Evolutionary conservation across 2,329 filamentous ascomycete species (phyloP).

Genomic region (Arthrobotrys conoides): DNA sequence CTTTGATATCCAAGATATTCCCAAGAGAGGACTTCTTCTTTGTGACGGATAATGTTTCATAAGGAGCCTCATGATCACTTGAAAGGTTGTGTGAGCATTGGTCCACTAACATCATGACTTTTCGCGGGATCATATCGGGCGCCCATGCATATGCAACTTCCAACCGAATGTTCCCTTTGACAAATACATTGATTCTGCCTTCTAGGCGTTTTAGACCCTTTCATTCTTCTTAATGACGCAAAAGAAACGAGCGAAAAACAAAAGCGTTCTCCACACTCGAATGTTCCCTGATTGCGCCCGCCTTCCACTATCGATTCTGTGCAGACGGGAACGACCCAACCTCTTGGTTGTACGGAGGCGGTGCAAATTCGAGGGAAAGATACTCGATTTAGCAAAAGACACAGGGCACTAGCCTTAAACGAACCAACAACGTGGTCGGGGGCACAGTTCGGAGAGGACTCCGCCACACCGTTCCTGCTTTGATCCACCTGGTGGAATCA

Average conservation of each 20-base stretch:
- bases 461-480: constrained; percentile 61
- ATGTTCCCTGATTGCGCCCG: constrained; percentile 42
- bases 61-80: constrained; percentile 22
- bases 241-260: constrained; percentile 34
- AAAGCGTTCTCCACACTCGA: constrained; percentile 42
- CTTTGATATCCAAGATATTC: not conserved
- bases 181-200: constrained; percentile 57
- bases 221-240: constrained; percentile 32
- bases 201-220: constrained; percentile 47
- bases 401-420: constrained; percentile 51
- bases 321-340: constrained; percentile 57
- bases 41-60: constrained; percentile 13
- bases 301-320: constrained; percentile 51
- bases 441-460: constrained; percentile 39
- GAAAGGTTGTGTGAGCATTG: constrained; percentile 12
- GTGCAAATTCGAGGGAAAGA: constrained; percentile 48
- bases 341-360: constrained; percentile 51
- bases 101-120: constrained; percentile 23
- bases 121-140: constrained; percentile 42
- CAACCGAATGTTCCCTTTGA: constrained; percentile 27
- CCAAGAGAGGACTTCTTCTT: not conserved
- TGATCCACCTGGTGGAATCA: constrained; percentile 39
- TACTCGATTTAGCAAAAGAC: constrained; percentile 55
- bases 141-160: constrained; percentile 42
- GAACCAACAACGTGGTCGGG: constrained; percentile 28